Percentiles rank a stretch among this genome's conserved stretches.
phyloP scores from a whole-genome alignment of 495 filamentous ascomycete genomes.

The Amphirosellinia nigrospora region DNA sequence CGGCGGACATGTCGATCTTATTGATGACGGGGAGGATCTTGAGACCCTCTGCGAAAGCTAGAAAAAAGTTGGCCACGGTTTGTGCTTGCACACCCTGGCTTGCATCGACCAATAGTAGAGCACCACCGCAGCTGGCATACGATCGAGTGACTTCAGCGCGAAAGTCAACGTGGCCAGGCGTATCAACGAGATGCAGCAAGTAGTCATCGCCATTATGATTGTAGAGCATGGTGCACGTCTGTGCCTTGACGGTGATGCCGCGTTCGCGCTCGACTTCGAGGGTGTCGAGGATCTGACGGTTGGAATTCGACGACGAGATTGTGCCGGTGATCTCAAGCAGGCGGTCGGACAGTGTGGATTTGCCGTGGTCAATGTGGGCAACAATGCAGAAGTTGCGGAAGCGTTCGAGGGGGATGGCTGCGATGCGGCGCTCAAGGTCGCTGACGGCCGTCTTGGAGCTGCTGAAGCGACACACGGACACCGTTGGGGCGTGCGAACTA shows the following conservation, averaged over 20 bases:
- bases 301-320: slow-evolving; percentile 75
- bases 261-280: slow-evolving; percentile 95
- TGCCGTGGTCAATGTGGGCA: slow-evolving; percentile 98
- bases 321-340: slow-evolving; percentile 95
- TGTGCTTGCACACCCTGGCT: slow-evolving; percentile 92
- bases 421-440: slow-evolving; percentile 80
- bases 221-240: slow-evolving; percentile 98
- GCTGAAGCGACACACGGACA: background rate
- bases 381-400: slow-evolving; percentile 99
- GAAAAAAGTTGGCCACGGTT: slow-evolving; percentile 97
- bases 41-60: slow-evolving; percentile 91
- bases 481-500: background rate
- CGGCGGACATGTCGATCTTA: slow-evolving; percentile 90
- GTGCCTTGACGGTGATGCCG: slow-evolving; percentile 98
- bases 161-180: slow-evolving; percentile 97
- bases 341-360: slow-evolving; percentile 90
- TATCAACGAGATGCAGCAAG: slow-evolving; percentile 93
- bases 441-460: slow-evolving; percentile 29
- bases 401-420: slow-evolving; percentile 85
- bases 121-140: slow-evolving; percentile 94
- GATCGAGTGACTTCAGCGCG: slow-evolving; percentile 92
- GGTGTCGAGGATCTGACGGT: slow-evolving; percentile 96
- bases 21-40: slow-evolving; percentile 91
- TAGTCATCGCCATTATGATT: slow-evolving; percentile 86
- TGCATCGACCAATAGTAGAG: slow-evolving; percentile 89